Base-by-base conservation (phyloP, 2,329 filamentous ascomycete species). In the Fusarium hainanense region DNA sequence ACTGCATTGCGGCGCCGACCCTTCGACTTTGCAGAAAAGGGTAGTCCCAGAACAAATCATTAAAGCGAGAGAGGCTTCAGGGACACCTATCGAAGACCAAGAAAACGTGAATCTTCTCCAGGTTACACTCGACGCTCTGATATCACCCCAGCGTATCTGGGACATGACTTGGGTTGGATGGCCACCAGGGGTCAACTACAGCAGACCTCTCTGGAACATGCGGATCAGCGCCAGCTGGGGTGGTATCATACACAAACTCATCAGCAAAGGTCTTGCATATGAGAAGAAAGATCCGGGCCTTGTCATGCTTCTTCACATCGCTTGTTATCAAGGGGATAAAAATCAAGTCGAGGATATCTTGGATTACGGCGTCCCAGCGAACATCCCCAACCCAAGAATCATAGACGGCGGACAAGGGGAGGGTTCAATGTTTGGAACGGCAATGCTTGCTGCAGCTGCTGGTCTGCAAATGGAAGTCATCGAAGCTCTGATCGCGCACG, bases 261-360 rank as follows among this genome's bases (percentile, higher is more conserved):
- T 69, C 1, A 11, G n/a, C 0, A 1, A 47, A 7, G 59, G 54
- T 0, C 28, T 68, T 4, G 10, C 8, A 0, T 54, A 27, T 20
- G 7, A 13, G 0, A 69, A 61, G 9, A 18, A 44, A 0, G 65
- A 68, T 5, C 11, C 34, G 0, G 65, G 54, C 0, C 14, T 68
- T 1, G 28, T 68, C 0, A 69, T 69, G 59, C 18, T 69, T 3
- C 44, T 69, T 7, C 65, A 69, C 2, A 66, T 68, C 4, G 18
- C 28, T 1, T 68, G 65, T 3, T 40, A 7, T 28, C n/a, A 30
- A 13, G 65, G 65, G 16, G 10, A 7, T 0, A 14, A 44, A 0
- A 21, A 14, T 1, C 4, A 9, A 20, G 34, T 60, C 1, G 12
- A 44, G 5, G 13, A 48, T 9, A 34, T 68, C 0, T 10, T 69